These are phyloP conservation scores for Ophiostoma tasmaniense DNA, from an alignment of 2,329 filamentous ascomycete genomes.

Conservation along the genomic window DNA sequence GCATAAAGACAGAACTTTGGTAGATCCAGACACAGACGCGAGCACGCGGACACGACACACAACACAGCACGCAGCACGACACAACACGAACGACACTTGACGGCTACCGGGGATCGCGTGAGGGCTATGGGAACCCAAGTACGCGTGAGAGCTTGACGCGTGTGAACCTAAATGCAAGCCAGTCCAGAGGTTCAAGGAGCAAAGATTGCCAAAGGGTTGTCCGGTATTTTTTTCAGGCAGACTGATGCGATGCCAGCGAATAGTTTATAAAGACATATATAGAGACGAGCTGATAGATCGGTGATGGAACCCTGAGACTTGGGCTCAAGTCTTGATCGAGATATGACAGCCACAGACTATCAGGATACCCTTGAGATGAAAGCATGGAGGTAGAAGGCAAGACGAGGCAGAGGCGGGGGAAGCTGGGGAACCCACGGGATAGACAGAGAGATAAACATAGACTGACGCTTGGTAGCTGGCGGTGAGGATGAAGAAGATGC, in stretches of 20 bases:
- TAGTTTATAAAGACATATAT: not conserved
- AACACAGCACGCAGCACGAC: not conserved
- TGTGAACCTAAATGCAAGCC: not conserved
- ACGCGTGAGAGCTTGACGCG: not conserved
- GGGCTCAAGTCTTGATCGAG: not conserved
- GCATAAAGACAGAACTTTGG: not conserved
- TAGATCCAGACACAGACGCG: not conserved
- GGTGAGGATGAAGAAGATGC: not conserved
- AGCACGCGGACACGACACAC: constrained; percentile 1
- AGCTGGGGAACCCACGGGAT: not conserved
- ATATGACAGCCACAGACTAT: not conserved
- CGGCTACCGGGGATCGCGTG: no score
- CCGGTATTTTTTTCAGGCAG: not conserved
- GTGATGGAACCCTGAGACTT: not conserved
- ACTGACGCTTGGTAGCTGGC: not conserved
- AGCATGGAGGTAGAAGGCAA: not conserved
- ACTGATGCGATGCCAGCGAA: not conserved
- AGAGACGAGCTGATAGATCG: not conserved
- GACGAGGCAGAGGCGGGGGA: not conserved
- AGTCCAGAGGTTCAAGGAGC: not conserved
- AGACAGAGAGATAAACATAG: not conserved
- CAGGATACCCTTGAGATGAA: not conserved
- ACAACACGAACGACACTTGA: not conserved
- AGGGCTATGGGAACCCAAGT: not conserved
- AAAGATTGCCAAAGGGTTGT: not conserved